Evolutionary conservation across 2,329 filamentous ascomycete genomes (phyloP).

Genomic region (Cladosporium colombiae): DNA sequence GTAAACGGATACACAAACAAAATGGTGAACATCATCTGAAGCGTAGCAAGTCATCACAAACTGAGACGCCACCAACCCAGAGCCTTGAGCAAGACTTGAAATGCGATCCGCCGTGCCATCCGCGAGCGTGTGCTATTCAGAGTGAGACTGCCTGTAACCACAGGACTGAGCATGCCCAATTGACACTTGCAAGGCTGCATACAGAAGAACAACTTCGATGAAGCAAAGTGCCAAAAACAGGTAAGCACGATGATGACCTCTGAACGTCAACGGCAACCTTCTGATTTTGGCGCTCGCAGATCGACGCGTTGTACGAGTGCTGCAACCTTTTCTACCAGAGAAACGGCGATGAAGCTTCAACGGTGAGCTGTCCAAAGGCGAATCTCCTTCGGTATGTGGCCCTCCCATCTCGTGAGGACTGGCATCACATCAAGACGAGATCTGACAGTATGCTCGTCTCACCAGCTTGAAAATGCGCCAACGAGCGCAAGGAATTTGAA

Average conservation of each 20-base stretch:
- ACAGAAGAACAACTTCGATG: constrained; percentile 79
- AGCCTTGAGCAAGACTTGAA: constrained; percentile 67
- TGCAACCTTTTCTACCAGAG: constrained; percentile 84
- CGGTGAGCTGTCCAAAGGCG: constrained; percentile 83
- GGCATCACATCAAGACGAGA: neutral
- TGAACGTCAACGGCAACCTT: neutral
- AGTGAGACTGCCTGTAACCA: constrained; percentile 50
- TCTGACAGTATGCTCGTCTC: neutral
- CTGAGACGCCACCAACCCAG: neutral
- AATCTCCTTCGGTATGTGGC: constrained; percentile 61
- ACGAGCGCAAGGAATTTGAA: constrained; percentile 50
- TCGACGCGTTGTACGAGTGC: constrained; percentile 90
- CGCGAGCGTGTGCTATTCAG: constrained; percentile 89
- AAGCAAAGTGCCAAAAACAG: constrained; percentile 73
- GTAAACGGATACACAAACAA: neutral
- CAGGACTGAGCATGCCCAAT: neutral
- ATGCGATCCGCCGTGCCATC: constrained; percentile 78
- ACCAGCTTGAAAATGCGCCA: constrained; percentile 79
- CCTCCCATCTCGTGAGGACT: neutral
- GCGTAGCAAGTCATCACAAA: neutral
- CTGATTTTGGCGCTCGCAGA: constrained; percentile 44
- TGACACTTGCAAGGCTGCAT: constrained; percentile 57
- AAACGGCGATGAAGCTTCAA: constrained; percentile 73
- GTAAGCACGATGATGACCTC: constrained; percentile 31
- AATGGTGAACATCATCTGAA: neutral